Evolutionary conservation across 352 stramenopile genomes (phyloP).

Genomic region (Thraustochytrium sp.): DNA sequence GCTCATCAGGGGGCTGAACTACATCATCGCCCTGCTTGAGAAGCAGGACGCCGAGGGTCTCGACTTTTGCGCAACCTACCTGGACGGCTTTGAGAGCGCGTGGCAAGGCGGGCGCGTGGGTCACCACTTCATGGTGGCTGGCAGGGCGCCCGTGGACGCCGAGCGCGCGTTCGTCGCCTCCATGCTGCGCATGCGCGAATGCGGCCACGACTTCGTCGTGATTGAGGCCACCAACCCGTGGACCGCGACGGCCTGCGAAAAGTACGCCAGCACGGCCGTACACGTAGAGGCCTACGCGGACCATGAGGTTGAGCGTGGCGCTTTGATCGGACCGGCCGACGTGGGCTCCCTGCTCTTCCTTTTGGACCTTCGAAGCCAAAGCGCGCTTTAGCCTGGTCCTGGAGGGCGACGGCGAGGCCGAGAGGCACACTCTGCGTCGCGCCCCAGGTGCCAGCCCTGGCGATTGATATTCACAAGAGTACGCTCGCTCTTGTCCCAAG

Average conservation of each 20-base stretch:
- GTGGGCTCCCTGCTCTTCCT: too few relatives aligned
- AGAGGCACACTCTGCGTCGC: too few relatives aligned
- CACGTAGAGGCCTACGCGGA: background rate
- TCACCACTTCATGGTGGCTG: background rate
- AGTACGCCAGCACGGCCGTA: background rate
- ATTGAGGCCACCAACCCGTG: constrained; percentile 6
- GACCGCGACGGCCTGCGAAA: background rate
- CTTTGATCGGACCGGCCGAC: too few relatives aligned
- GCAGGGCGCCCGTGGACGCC: background rate
- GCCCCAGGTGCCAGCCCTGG: too few relatives aligned
- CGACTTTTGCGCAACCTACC: background rate
- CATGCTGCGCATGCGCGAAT: background rate
- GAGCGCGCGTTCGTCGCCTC: background rate
- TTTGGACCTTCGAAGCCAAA: too few relatives aligned
- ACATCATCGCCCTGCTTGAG: background rate
- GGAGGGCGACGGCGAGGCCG: too few relatives aligned
- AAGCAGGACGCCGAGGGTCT: background rate
- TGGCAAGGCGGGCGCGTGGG: background rate
- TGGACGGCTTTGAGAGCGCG: background rate
- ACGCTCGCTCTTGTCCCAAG: too few relatives aligned
- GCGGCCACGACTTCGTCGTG: background rate
- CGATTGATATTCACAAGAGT: too few relatives aligned
- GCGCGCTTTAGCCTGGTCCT: too few relatives aligned
- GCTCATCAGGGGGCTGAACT: background rate
- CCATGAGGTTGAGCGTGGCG: background rate